Conservation (phyloP, 176 grass and related monocot genomes). For the Areca catechu region DNA sequence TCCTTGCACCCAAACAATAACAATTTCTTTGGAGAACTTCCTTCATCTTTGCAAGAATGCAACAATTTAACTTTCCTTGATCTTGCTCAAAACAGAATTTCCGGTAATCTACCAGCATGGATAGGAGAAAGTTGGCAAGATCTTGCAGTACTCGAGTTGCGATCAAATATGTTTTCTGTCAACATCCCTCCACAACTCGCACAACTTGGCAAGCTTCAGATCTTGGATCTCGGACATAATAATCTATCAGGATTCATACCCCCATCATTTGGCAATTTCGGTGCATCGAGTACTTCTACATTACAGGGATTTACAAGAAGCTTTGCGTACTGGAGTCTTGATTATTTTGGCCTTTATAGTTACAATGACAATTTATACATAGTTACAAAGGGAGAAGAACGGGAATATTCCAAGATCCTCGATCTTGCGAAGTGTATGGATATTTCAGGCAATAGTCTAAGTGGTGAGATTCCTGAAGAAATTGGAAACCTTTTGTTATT, state of each 20-base stretch:
- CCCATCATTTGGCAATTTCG: conserved; percentile 3
- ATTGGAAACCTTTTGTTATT: conserved; percentile 1
- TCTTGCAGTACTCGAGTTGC: too few relatives aligned
- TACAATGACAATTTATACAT: background rate
- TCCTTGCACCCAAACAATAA: conserved; percentile 24
- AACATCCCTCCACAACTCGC: too few relatives aligned
- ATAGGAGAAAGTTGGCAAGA: background rate
- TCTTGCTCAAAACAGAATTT: conserved; percentile 25
- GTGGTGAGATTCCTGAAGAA: conserved; percentile 4
- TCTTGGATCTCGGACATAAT: too few relatives aligned
- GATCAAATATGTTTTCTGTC: too few relatives aligned
- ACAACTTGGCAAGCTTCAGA: too few relatives aligned
- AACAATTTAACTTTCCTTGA: conserved; percentile 19
- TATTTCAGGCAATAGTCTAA: conserved; percentile 18
- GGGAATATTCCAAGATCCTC: conserved; percentile 13
- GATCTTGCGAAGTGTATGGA: conserved; percentile 24
- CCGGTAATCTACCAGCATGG: conserved; percentile 25
- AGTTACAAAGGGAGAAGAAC: background rate
- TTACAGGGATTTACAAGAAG: background rate
- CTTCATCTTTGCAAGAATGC: conserved; percentile 18
- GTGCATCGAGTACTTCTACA: conserved; percentile 8
- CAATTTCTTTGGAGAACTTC: conserved; percentile 21
- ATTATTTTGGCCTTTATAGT: background rate
- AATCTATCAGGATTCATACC: conserved; percentile 27
- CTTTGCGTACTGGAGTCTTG: too few relatives aligned